Evolutionary conservation across 2,329 filamentous ascomycete genomes (phyloP), one percentile per base, ranked within the genome.

Genomic region (Stachybotrys chartarum): DNA sequence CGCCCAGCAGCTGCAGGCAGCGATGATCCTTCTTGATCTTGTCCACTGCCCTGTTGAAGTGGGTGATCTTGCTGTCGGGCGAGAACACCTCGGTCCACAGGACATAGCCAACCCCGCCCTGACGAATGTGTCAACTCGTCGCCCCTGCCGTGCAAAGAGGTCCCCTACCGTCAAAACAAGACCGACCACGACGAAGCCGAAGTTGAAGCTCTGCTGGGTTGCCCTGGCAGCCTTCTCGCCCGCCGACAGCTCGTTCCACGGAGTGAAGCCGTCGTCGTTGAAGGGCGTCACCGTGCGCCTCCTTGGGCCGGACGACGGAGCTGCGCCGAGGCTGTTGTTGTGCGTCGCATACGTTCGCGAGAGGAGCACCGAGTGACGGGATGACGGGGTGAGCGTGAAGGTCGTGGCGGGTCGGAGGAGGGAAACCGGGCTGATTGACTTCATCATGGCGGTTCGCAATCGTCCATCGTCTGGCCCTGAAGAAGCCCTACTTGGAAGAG

Each of bases 141-240:
- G 18, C 63, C 7, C 45, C 6, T 16, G 7, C 45, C 47, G 17
- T 24, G 24, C 24, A 24, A 24, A 24, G 3, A 24, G 24, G 24
- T 24, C 24, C 32, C 50, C 24, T 78, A 91, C 89, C 42, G 92
- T 96, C 63, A 93, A 76, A 39, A 85, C 80, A 11, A 92, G 73
- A 30, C 93, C 93, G 7, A 86, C 77, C 1, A 91, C 62, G 8
- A 97, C 84, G 59, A 97, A 72, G 61, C 87, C 80, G 61, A 96
- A 84, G 72, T 97, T 97, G 76, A 96, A 87, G 16, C 87, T 88
- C 71, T 97, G 93, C 71, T 97, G 92, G 1, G 90, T 93, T 8
- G 91, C 89, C 45, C 93, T 83, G 30, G 87, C 88, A 3, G 86
- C 85, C 71, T 96, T 97, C 69, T 97, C 93, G 51, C 76, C 76